Conservation (phyloP, 129 eudicot species). For the Helianthus annuus region HanXRQr2.0-SUNRISE NC_035433.2:130310957-130311456, state of each 20-base stretch:
- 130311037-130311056: background rate
- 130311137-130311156: too few species aligned
- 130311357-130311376: too few species aligned
- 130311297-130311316: background rate
- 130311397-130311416: too few species aligned
- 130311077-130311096: background rate
- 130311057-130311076: slow-evolving; percentile 1
- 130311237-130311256: background rate
- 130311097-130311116: slow-evolving; percentile 5
- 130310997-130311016: background rate
- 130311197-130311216: background rate
- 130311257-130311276: background rate
- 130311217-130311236: background rate
- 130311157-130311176: background rate
- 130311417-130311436: too few species aligned
- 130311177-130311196: background rate
- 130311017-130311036: background rate
- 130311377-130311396: too few species aligned
- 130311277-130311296: background rate
- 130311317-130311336: background rate
- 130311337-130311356: background rate
- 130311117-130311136: slow-evolving; percentile 1
- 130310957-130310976: slow-evolving; percentile 1
- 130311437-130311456: too few species aligned
- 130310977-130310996: background rate